These are phyloP conservation scores for Alternaria tenuissima DNA, from an alignment of 2,329 filamentous ascomycete species.

Conservation along the genomic window DNA sequence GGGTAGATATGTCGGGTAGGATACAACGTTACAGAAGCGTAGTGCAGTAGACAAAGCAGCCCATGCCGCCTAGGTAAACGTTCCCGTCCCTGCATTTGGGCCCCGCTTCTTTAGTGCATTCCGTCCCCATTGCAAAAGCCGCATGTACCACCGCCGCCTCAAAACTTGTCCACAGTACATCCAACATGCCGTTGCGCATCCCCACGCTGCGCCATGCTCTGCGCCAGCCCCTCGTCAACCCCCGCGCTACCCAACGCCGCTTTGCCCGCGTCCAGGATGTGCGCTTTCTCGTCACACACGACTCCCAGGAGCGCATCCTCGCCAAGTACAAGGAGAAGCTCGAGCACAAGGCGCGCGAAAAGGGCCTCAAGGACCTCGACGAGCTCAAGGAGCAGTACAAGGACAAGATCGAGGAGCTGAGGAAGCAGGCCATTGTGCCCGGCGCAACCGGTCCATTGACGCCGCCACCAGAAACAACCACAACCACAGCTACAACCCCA, in stretches of 20 bases:
- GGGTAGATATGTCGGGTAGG: background rate
- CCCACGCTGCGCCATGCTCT: constrained; percentile 42
- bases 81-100: background rate
- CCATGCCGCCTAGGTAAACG: no score
- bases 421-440: constrained; percentile 69
- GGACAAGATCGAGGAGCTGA: constrained; percentile 79
- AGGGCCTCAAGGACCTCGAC: constrained; percentile 74
- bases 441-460: constrained; percentile 58
- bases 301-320: constrained; percentile 70
- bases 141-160: background rate
- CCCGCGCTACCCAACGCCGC: constrained; percentile 68
- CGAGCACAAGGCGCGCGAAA: constrained; percentile 77
- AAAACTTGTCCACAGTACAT: background rate
- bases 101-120: background rate
- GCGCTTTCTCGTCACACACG: constrained; percentile 84
- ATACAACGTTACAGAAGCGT: background rate
- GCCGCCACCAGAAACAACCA: constrained; percentile 17
- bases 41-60: background rate
- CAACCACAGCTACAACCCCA: constrained; percentile 22
- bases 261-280: constrained; percentile 94
- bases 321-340: constrained; percentile 92
- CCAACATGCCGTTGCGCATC: constrained; percentile 32
- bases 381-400: constrained; percentile 83
- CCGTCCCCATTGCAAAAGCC: background rate
- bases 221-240: constrained; percentile 41